Evolutionary conservation across 306 rosid species (phyloP).

Genomic region (Castanea sativa): DNA sequence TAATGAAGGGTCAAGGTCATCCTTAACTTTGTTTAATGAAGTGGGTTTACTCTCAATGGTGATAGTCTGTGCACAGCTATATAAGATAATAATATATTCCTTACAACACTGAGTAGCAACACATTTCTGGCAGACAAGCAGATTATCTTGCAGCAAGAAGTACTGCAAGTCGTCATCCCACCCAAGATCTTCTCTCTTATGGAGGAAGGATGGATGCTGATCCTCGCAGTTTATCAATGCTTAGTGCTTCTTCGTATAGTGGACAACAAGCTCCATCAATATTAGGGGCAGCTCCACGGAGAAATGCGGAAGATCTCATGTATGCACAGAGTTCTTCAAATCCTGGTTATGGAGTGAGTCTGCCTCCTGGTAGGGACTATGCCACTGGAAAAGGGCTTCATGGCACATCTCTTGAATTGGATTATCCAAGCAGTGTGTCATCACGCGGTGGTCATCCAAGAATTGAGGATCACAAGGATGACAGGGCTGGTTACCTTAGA

Average conservation of each 20-base stretch:
- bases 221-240: slow-evolving; percentile 74
- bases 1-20: slow-evolving; percentile 17
- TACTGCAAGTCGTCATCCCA: slow-evolving; percentile 79
- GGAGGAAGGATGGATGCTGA: slow-evolving; percentile 95
- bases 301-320: slow-evolving; percentile 78
- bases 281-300: slow-evolving; percentile 93
- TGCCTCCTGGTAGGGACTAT: slow-evolving; percentile 98
- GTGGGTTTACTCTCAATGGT: slow-evolving; percentile 27
- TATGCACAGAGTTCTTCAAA: slow-evolving; percentile 80
- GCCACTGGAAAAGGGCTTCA: slow-evolving; percentile 87
- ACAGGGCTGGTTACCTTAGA: slow-evolving; percentile 80
- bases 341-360: slow-evolving; percentile 98
- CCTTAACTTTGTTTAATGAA: slow-evolving; percentile 23
- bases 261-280: slow-evolving; percentile 87
- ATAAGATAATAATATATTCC: slow-evolving; percentile 65
- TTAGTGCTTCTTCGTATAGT: slow-evolving; percentile 71
- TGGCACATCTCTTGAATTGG: slow-evolving; percentile 69
- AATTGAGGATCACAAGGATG: slow-evolving; percentile 78
- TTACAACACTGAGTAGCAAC: slow-evolving; percentile 83
- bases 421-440: slow-evolving; percentile 53
- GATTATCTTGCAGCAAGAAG: slow-evolving; percentile 95
- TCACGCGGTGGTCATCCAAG: slow-evolving; percentile 56
- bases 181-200: slow-evolving; percentile 81
- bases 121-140: slow-evolving; percentile 98
- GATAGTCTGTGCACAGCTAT: slow-evolving; percentile 52